Evolutionary conservation across 2,329 filamentous ascomycete genomes (phyloP).

Genomic region (Cordyceps pruinosa): DNA sequence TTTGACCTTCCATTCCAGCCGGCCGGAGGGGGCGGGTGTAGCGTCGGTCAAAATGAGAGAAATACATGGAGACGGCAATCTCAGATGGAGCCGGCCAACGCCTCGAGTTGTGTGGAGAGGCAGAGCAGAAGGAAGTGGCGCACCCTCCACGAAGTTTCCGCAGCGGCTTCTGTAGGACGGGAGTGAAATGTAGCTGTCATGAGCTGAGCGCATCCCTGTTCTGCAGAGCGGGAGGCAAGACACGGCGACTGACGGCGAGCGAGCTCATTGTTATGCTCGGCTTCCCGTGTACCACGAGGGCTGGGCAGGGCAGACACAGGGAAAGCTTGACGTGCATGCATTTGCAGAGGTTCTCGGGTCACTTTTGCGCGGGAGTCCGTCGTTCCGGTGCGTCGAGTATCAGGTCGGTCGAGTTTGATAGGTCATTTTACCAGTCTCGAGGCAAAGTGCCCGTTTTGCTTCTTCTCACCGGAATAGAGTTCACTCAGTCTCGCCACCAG

Average conservation of each 20-base stretch:
- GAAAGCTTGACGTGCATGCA: too few relatives aligned
- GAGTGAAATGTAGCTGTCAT: slow-evolving; percentile 1
- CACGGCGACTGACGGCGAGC: background rate
- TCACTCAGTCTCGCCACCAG: background rate
- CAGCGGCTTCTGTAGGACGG: background rate
- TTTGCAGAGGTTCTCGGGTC: too few relatives aligned
- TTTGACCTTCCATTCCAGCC: background rate
- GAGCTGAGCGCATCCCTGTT: slow-evolving; percentile 5
- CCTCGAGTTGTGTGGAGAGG: background rate
- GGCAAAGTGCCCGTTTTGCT: background rate
- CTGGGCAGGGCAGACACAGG: too few relatives aligned
- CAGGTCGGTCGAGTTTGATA: background rate
- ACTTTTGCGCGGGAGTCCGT: background rate
- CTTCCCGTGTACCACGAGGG: background rate
- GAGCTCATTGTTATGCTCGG: background rate
- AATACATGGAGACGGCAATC: background rate
- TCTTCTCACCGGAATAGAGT: background rate
- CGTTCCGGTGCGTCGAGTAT: background rate
- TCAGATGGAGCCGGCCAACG: background rate
- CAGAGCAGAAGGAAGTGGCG: background rate
- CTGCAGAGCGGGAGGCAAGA: background rate
- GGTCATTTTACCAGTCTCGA: background rate
- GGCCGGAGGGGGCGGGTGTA: background rate
- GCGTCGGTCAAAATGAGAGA: background rate
- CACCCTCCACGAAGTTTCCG: background rate